Conservation (phyloP, 768 basidiomycete genomes). For the Scleroderma citrinum region DNA sequence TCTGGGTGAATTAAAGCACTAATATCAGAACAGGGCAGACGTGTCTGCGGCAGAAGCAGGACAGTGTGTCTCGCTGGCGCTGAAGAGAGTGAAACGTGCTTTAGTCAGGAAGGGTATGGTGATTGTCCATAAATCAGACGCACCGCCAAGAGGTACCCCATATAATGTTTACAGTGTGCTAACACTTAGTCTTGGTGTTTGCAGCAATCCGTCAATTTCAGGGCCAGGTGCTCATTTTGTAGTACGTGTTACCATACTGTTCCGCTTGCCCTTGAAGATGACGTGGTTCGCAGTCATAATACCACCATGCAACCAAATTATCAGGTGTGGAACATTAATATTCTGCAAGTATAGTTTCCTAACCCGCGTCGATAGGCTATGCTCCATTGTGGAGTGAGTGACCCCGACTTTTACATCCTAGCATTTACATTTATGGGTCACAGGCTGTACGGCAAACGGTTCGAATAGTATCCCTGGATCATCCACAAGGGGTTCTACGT, state of each 20-base stretch:
- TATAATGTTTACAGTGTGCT: background rate
- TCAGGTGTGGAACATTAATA: slow-evolving; percentile 48
- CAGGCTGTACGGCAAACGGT: slow-evolving; percentile 91
- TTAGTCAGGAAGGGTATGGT: slow-evolving; percentile 95
- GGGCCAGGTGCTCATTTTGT: slow-evolving; percentile 89
- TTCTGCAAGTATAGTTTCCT: slow-evolving; percentile 1
- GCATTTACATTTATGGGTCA: slow-evolving; percentile 4
- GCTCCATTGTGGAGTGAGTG: slow-evolving; percentile 82
- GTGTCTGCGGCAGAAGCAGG: slow-evolving; percentile 89
- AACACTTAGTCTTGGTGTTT: background rate
- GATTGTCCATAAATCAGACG: slow-evolving; percentile 73
- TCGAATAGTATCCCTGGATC: slow-evolving; percentile 84
- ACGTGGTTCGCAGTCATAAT: slow-evolving; percentile 57
- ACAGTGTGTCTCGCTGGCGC: slow-evolving; percentile 88
- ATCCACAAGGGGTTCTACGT: slow-evolving; percentile 80
- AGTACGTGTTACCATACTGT: slow-evolving; percentile 46
- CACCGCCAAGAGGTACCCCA: slow-evolving; percentile 61
- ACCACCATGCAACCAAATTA: slow-evolving; percentile 91
- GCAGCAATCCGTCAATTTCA: slow-evolving; percentile 81
- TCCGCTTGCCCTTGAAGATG: slow-evolving; percentile 2
- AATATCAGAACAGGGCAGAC: slow-evolving; percentile 49
- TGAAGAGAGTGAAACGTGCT: slow-evolving; percentile 80
- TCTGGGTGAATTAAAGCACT: background rate
- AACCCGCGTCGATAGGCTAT: slow-evolving; percentile 50
- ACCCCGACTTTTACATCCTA: background rate